These are phyloP conservation scores for Leccinum pallidistipes DNA, from an alignment of 1,284 basidiomycete species.

Conservation along the genomic window DNA sequence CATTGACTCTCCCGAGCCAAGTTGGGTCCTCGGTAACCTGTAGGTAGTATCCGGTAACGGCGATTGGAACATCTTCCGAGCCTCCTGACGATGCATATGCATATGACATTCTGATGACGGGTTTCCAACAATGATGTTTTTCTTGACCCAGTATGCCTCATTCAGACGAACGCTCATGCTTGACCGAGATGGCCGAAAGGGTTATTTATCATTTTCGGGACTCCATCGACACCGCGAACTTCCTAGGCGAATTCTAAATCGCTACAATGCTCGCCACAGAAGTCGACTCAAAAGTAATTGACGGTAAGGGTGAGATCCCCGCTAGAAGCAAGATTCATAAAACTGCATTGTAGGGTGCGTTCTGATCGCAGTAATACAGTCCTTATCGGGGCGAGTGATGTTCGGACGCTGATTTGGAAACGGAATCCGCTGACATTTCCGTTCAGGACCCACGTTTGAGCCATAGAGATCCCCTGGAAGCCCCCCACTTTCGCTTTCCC, in stretches of 20 bases:
- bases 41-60: not conserved
- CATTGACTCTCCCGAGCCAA: not conserved
- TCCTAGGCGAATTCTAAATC: not conserved
- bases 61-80: not conserved
- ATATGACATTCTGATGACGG: not conserved
- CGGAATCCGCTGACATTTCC: not conserved
- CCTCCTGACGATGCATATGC: not conserved
- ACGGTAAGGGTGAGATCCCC: not conserved
- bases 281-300: not conserved
- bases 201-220: not conserved
- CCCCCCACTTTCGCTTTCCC: not conserved
- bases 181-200: not conserved
- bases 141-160: not conserved
- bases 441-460: not conserved
- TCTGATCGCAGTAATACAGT: not conserved
- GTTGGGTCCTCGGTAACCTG: not conserved
- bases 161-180: not conserved
- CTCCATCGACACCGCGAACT: not conserved
- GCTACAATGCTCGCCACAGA: not conserved
- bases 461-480: not conserved
- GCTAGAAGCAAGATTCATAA: not conserved
- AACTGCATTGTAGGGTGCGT: not conserved
- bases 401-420: not conserved
- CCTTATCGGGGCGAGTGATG: not conserved
- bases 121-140: not conserved